A percentile compares a stretch with the other conserved stretches of the same genome.
phyloP scores from a whole-genome alignment of 208 protist species.

The Naegleria fowleri region DNA sequence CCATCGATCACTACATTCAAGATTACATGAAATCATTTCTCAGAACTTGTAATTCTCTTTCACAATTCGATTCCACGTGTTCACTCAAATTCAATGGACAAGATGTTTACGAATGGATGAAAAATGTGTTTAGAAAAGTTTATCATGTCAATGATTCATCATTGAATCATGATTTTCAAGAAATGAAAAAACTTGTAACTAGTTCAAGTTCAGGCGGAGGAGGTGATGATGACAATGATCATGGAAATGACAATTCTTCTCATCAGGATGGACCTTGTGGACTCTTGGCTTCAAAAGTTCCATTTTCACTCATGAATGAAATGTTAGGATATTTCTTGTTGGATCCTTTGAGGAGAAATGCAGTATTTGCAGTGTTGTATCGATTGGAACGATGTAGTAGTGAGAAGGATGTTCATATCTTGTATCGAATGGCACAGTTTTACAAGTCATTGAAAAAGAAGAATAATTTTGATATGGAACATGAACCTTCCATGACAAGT shows the following conservation, averaged over 20 bases:
- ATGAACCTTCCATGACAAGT: neutral
- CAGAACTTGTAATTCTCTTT: neutral
- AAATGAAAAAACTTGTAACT: no score
- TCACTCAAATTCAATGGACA: neutral
- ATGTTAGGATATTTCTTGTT: no score
- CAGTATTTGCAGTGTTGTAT: neutral
- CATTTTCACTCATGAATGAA: neutral
- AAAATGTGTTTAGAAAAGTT: neutral
- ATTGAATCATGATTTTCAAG: no score
- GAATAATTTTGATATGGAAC: neutral
- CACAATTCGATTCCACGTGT: neutral
- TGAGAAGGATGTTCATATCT: neutral
- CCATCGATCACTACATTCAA: neutral
- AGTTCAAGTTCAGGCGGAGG: no score
- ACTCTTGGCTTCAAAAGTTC: neutral
- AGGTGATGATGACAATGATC: neutral
- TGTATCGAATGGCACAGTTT: neutral
- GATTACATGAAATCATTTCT: neutral
- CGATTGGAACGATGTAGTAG: neutral
- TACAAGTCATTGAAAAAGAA: neutral
- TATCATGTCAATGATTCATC: neutral
- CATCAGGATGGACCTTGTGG: neutral
- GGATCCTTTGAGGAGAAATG: neutral
- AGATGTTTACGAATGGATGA: neutral
- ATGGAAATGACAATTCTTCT: neutral